Evolutionary conservation across 1,284 basidiomycete genomes (phyloP), one percentile per base, ranked within the genome.

Genomic region (Boletus sp.): DNA sequence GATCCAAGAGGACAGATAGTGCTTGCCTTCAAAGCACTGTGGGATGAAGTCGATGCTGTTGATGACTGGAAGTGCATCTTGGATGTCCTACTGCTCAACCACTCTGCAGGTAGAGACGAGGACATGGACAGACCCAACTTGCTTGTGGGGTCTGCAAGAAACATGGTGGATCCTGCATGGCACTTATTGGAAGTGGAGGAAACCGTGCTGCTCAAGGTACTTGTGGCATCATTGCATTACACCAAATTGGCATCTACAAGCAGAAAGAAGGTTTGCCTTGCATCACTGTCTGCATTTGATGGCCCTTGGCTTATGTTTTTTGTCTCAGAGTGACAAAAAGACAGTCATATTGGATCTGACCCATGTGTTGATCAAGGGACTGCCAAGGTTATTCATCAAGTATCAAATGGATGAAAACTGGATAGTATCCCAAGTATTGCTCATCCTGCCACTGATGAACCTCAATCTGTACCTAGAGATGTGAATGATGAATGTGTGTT

Each of bases 381-480:
- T 99, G 1, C 96, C 96, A 0, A 81, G 88, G 55, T 78, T 99
- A 27, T 92, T 98, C 72, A 85, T 93, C 67, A 98, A 97, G 73
- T 91, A 98, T 73, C 93, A 97, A 71, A 89, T 92, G 0, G 94
- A 98, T 72, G 84, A 89, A 49, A 83, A 81, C 43, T 84, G 93
- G 20, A 93, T 97, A 27, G 27, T 27, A 62, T 82, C 88, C 3
- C 86, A 94, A 58, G 85, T 98, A 1, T 77, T 99, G 31, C 74
- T 87, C 13, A 83, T 99, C 39, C 91, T 93, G 0, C 85, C 87
- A 44, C 73, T 94, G 41, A 91, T 99, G 88, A 91, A 93, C 65
- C 79, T 98, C 42, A 89, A 93, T 52, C 77, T 97, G 53, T 99
- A 98, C 73, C 83, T 96, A 48, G 95, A 98, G 71, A 91, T 97